Conservation (phyloP, 352 stramenopile genomes). For the Globisporangium cylindrosporum region DNA sequence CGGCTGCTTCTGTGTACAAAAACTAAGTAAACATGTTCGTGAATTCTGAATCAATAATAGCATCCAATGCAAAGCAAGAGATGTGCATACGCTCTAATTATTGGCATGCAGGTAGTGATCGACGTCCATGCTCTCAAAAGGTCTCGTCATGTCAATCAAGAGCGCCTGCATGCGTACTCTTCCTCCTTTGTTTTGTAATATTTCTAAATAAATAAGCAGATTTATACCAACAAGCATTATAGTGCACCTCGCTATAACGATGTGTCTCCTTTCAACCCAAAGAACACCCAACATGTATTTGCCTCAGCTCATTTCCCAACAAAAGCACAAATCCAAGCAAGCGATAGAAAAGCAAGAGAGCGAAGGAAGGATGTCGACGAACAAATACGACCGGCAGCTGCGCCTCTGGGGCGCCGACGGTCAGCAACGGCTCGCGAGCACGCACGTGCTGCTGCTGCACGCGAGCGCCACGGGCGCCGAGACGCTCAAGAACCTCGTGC, state of each 20-base stretch:
- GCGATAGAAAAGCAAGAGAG: background rate
- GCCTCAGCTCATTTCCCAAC: too few relatives aligned
- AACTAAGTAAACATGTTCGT: background rate
- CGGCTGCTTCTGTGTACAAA: background rate
- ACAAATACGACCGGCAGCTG: slow-evolving; percentile 99
- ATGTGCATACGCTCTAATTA: background rate
- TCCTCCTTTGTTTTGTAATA: background rate
- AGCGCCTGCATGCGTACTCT: too few relatives aligned
- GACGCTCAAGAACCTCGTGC: slow-evolving; percentile 98
- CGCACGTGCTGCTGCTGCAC: slow-evolving; percentile 90
- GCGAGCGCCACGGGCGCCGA: slow-evolving; percentile 93
- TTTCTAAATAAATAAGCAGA: background rate
- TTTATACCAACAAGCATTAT: background rate
- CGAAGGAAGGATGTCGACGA: slow-evolving; percentile 13
- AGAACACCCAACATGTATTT: background rate
- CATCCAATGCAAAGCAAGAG: background rate
- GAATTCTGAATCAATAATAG: background rate
- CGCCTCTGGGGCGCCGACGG: slow-evolving; percentile 96
- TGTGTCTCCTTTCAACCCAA: background rate
- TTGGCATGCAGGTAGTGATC: background rate
- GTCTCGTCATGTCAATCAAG: too few relatives aligned
- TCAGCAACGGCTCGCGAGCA: slow-evolving; percentile 86
- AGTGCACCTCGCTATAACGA: background rate
- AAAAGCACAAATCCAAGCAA: background rate
- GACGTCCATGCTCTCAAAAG: too few relatives aligned